These are phyloP conservation scores for Xylaria sp. DNA, from an alignment of 2,329 filamentous ascomycete species.

Conservation along the genomic window DNA sequence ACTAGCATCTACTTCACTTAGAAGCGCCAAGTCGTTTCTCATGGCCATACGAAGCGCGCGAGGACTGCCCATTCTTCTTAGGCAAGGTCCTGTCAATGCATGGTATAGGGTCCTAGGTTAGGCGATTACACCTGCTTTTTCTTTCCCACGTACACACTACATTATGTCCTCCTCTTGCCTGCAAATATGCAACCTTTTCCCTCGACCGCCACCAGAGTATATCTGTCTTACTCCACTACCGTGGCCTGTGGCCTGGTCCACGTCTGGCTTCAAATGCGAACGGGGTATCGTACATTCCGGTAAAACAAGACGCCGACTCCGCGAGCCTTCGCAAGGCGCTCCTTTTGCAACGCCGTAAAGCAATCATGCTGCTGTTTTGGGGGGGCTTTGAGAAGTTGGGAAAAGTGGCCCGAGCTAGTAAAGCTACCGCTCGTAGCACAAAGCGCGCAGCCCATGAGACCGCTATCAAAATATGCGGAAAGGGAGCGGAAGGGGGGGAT, in stretches of 20 bases:
- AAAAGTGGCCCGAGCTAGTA: slow-evolving; percentile 30
- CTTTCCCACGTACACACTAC: slow-evolving; percentile 25
- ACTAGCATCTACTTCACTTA: slow-evolving; percentile 33
- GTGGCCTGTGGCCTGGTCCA: slow-evolving; percentile 32
- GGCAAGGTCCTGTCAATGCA: slow-evolving; percentile 24
- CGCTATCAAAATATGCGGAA: slow-evolving; percentile 27
- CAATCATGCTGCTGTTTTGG: slow-evolving; percentile 27
- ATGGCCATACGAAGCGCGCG: slow-evolving; percentile 15
- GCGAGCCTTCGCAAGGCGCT: slow-evolving; percentile 28
- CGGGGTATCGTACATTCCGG: slow-evolving; percentile 41
- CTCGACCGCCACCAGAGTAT: slow-evolving; percentile 16
- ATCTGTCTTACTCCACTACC: slow-evolving; percentile 31
- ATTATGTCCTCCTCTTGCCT: slow-evolving; percentile 32
- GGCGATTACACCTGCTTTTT: slow-evolving; percentile 16
- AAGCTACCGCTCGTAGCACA: slow-evolving; percentile 31
- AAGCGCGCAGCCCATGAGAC: slow-evolving; percentile 31
- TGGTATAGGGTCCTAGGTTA: neutral
- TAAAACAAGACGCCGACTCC: slow-evolving; percentile 36
- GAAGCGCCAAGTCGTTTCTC: slow-evolving; percentile 31
- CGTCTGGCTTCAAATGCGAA: slow-evolving; percentile 34
- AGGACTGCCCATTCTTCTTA: slow-evolving; percentile 16
- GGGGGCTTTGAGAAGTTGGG: slow-evolving; percentile 5
- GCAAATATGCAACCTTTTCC: neutral
- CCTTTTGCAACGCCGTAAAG: slow-evolving; percentile 31
- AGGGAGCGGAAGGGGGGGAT: slow-evolving; percentile 29